Conservation (phyloP, 495 filamentous ascomycete genomes). For the Aspergillus leporis region DNA sequence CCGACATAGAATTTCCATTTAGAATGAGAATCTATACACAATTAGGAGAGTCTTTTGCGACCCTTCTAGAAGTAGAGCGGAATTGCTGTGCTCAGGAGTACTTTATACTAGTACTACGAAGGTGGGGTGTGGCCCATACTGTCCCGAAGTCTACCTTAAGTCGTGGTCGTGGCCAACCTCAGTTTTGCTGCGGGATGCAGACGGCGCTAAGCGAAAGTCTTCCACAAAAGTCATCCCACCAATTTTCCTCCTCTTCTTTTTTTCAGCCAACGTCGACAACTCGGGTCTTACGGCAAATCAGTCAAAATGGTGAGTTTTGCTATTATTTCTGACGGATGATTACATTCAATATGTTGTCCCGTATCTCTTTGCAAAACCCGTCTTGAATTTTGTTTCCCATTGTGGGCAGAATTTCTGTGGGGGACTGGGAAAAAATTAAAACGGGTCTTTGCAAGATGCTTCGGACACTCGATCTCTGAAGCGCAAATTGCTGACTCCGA, state of each 20-base stretch:
- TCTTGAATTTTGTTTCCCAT: constrained; percentile 15
- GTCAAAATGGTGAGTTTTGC: constrained; percentile 53
- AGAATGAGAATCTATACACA: too few species aligned
- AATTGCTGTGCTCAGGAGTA: too few species aligned
- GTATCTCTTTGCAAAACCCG: constrained; percentile 6
- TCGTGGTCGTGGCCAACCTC: constrained; percentile 43
- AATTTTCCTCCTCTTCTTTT: constrained; percentile 32
- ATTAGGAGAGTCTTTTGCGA: background rate
- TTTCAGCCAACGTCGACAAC: constrained; percentile 35
- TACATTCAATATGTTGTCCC: constrained; percentile 10
- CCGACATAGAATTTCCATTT: too few species aligned
- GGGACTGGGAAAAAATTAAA: constrained; percentile 19
- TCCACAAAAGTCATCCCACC: constrained; percentile 46
- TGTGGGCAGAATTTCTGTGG: constrained; percentile 7
- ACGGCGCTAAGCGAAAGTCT: constrained; percentile 46
- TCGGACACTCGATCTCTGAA: constrained; percentile 83
- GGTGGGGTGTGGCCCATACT: too few species aligned
- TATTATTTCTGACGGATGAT: constrained; percentile 28
- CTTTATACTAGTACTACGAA: too few species aligned
- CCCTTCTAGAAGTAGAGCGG: background rate
- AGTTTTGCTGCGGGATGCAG: constrained; percentile 41
- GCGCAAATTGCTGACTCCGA: constrained; percentile 98
- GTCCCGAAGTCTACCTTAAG: too few species aligned
- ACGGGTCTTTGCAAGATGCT: constrained; percentile 95
- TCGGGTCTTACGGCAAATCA: constrained; percentile 38